Base-by-base conservation (phyloP, 495 filamentous ascomycete species). In the Aspergillus diversus region DNA sequence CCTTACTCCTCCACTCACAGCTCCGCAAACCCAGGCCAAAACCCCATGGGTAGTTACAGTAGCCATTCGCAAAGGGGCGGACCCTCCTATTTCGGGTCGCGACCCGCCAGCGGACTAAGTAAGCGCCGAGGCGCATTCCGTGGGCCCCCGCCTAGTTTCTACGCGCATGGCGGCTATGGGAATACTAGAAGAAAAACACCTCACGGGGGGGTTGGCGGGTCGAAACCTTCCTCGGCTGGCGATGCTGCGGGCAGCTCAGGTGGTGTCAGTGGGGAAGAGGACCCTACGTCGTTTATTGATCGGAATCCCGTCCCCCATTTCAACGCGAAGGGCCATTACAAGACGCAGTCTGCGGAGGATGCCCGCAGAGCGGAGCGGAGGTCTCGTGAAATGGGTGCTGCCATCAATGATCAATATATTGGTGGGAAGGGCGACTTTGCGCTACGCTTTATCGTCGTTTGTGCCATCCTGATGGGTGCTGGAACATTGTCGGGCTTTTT, bases 81-180 rank as follows among this genome's bases (percentile, higher is more conserved):
- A 33, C 55, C 62, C 1, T 71, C 73, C 27, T 82, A 80, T 34
- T 78, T 86, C 5, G 90, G 91, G 12, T 90, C 90, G 0, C 82
- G 92, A 3, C 89, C 92, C 0, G 84, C 92, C 0, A 90, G 87
- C 32, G 95, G 96, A 1, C 78, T 99, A 5, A 92, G 88, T 70
- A 82, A 89, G 48, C 84, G 95, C 13, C 82, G 92, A 0, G 81
- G 86, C 0, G 79, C 88, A 3, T 96, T 93, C 75, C 83, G 81
- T 2, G 95, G 95, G 0, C 93, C 95, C 8, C 94, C 95, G 59
- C 94, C 95, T 0, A 90, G 86, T 63, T 99, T 97, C 75, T 97
- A 89, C 72, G 81, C 85, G 16, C 86, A 83, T 57, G 93, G 92
- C 1, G 93, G 92, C 34, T 81, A 76, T 62, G 80, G 78, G 21